Percentiles rank a stretch among this genome's conserved stretches.
These are phyloP conservation scores for Priceomyces castillae DNA, from an alignment of 805 yeast genomes.

Conservation along the genomic window DNA sequence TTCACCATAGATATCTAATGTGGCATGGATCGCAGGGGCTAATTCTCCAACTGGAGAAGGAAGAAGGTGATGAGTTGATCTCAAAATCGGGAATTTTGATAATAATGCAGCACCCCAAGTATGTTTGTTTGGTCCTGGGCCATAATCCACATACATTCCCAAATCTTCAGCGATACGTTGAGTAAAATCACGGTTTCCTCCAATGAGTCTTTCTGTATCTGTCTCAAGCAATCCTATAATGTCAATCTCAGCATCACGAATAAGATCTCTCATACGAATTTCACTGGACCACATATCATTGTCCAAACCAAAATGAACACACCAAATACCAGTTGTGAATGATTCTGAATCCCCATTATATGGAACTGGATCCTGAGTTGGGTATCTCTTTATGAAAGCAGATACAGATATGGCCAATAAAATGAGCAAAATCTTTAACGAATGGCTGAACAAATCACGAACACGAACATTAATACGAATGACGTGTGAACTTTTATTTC, in stretches of 20 bases:
- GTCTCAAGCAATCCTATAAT: constrained; percentile 88
- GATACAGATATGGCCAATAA: constrained; percentile 53
- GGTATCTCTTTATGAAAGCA: constrained; percentile 54
- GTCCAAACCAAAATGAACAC: constrained; percentile 94
- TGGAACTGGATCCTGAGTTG: constrained; percentile 64
- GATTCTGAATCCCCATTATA: constrained; percentile 51
- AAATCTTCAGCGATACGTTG: constrained; percentile 88
- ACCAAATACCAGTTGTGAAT: constrained; percentile 97
- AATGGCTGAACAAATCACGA: constrained; percentile 18
- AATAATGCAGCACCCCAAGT: constrained; percentile 96
- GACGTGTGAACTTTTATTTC: constrained; percentile 22
- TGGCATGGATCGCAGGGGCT: constrained; percentile 98
- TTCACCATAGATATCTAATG: constrained; percentile 86
- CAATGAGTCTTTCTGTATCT: constrained; percentile 89
- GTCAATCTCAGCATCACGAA: constrained; percentile 84
- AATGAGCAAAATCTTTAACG: constrained; percentile 36
- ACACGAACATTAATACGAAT: constrained; percentile 19
- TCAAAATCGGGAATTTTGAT: constrained; percentile 90
- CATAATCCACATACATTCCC: constrained; percentile 93
- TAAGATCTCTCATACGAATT: constrained; percentile 79
- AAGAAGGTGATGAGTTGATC: constrained; percentile 84
- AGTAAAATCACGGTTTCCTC: constrained; percentile 94
- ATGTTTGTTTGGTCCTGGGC: constrained; percentile 97
- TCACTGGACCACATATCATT: constrained; percentile 98
- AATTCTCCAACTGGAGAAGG: constrained; percentile 98